Base-by-base conservation (phyloP, 2,329 filamentous ascomycete genomes). In the Phyllosticta citriasiana region DNA sequence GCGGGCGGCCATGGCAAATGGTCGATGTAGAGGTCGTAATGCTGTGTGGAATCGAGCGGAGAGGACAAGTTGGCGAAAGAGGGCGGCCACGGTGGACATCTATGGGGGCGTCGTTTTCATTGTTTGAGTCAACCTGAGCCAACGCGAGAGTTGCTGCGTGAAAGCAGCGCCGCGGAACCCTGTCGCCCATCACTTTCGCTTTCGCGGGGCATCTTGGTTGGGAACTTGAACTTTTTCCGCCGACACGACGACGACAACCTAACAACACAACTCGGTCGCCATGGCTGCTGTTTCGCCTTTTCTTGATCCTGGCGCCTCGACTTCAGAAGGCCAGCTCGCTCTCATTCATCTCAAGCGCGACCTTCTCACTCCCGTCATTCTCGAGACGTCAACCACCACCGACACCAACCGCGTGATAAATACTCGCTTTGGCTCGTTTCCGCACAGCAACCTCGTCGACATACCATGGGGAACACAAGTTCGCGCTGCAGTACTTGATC, bases 391-490 rank as follows among this genome's bases (percentile, higher is more conserved):
- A 12, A 64, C 71, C n/a, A 50, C 47, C 6, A 50, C 47, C 6
- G 68, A 71, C 59, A 67, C 76, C 62, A 71, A 79, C 57, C 75
- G 75, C 22, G 77, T 81, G 53, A 84, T 92, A 59, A 97, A 96
- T 76, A 99, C 93, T 1, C 86, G 92, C 53, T 99, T 96, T 70
- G 94, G 94, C 56, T 96, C 92, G 14, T 81, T 78, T 60, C 79
- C 79, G 2, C 79, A 81, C 66, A 78, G 71, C 64, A 80, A 78
- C 0, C 72, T 81, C 26, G 70, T 96, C 60, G 80, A 84, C 4
- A 79, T 91, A 59, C 88, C 89, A 52, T 97, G 93, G 93, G 94
- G 94, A 27, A 91, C 89, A 6, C 94, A 97, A 72, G 86, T 97
- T 24, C 83, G 90, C 55, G 94, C 94, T 7, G 96, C 91, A 1